Evolutionary conservation across 2,329 filamentous ascomycete genomes (phyloP).

Genomic region (Penicillium vulpinum): DNA sequence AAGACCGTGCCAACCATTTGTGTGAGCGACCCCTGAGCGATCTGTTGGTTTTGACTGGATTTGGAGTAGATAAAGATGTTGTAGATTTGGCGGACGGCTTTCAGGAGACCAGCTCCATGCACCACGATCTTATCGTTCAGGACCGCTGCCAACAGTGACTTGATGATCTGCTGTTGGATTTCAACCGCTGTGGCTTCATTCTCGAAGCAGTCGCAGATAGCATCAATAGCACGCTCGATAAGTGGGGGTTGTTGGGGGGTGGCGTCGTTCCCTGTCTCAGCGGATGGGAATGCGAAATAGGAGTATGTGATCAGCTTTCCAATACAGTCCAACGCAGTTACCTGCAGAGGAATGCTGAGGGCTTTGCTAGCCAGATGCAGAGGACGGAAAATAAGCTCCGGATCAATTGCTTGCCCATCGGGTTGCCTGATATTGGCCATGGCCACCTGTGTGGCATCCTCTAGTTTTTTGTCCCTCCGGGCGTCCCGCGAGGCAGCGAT

Average conservation of each 20-base stretch:
- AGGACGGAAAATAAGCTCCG: conserved; percentile 88
- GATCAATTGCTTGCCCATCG: conserved; percentile 78
- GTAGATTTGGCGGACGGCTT: conserved; percentile 96
- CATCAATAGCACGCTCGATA: conserved; percentile 97
- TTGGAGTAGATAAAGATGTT: conserved; percentile 97
- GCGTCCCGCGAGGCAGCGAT: conserved; percentile 92
- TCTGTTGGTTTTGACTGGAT: conserved; percentile 90
- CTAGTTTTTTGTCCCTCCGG: conserved; percentile 78
- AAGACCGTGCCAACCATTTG: conserved; percentile 99
- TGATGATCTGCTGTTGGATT: conserved; percentile 96
- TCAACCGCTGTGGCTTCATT: conserved; percentile 90
- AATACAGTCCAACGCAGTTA: conserved; percentile 92
- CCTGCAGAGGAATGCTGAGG: conserved; percentile 79
- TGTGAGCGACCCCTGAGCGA: conserved; percentile 92
- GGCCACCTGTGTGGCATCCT: conserved; percentile 77
- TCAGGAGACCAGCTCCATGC: conserved; percentile 90
- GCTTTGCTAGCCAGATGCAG: conserved; percentile 87
- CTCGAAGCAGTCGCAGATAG: conserved; percentile 98
- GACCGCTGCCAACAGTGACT: conserved; percentile 91
- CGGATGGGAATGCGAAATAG: conserved; percentile 79
- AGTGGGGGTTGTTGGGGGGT: conserved; percentile 61
- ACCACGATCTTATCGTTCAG: conserved; percentile 99
- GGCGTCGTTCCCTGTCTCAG: conserved; percentile 33
- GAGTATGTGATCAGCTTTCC: conserved; percentile 99
- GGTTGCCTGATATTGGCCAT: conserved; percentile 82